These are phyloP conservation scores for Talinum fruticosum DNA, from an alignment of 148 eudicot species.

Conservation along the genomic window DNA sequence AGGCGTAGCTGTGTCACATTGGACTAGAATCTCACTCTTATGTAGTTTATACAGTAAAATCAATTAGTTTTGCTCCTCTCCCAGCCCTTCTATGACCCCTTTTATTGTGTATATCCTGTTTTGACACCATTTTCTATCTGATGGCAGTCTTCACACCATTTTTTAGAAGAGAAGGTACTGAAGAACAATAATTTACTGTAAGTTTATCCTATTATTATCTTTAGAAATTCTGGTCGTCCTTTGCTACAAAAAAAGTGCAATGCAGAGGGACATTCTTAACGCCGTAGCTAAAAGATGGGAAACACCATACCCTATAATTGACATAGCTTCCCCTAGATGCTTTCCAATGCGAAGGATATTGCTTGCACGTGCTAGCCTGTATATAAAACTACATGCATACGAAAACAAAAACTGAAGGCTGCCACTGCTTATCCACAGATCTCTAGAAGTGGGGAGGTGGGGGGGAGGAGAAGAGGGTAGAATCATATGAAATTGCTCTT, in stretches of 20 bases:
- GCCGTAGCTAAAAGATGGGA: constrained; percentile 29
- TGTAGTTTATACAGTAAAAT: too few relatives aligned
- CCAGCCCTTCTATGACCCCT: background rate
- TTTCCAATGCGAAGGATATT: constrained; percentile 27
- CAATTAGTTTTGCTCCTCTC: background rate
- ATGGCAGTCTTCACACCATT: background rate
- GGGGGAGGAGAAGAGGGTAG: constrained; percentile 7
- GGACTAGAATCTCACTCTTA: constrained; percentile 8
- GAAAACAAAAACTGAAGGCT: constrained; percentile 33
- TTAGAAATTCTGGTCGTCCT: background rate
- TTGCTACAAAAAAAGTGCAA: background rate
- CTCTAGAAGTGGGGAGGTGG: constrained; percentile 32
- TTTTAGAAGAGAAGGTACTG: background rate
- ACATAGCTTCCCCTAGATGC: constrained; percentile 37
- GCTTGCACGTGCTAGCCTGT: constrained; percentile 34
- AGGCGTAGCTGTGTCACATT: background rate
- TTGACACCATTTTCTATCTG: background rate
- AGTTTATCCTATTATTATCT: background rate
- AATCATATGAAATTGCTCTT: constrained; percentile 31
- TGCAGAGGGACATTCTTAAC: constrained; percentile 29
- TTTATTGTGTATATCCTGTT: constrained; percentile 6
- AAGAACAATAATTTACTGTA: constrained; percentile 4
- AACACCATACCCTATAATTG: constrained; percentile 26
- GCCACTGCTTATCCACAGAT: constrained; percentile 35
- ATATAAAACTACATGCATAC: constrained; percentile 28